Percentiles rank a stretch among this genome's conserved stretches.
Evolutionary conservation across 2,329 filamentous ascomycete genomes (phyloP).

Genomic region (Sclerotinia glacialis): DNA sequence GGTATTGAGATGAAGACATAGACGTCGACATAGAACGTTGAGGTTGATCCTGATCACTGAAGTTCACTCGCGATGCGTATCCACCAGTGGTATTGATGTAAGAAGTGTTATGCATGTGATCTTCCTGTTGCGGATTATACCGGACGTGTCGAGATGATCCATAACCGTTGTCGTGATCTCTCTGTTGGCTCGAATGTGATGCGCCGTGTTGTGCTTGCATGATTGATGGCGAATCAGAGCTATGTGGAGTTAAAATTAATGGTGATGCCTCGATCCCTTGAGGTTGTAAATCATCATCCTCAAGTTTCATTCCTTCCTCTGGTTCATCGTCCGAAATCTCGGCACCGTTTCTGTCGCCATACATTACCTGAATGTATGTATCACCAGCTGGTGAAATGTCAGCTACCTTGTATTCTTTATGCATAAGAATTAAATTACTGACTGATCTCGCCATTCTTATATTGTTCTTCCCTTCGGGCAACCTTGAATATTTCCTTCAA

Average conservation of each 20-base stretch:
- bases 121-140: conserved; percentile 8
- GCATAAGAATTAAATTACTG: conserved; percentile 28
- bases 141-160: conserved; percentile 16
- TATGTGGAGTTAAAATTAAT: conserved; percentile 21
- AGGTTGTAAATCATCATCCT: conserved; percentile 32
- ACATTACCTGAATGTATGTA: conserved; percentile 29
- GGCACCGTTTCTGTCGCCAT: conserved; percentile 25
- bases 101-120: conserved; percentile 5
- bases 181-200: conserved; percentile 21
- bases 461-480: conserved; percentile 55
- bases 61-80: conserved; percentile 11
- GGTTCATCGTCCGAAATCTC: conserved; percentile 30
- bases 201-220: conserved; percentile 14
- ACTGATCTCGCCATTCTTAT: conserved; percentile 57
- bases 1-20: conserved; percentile 27
- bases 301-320: conserved; percentile 27
- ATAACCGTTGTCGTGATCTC: conserved; percentile 24
- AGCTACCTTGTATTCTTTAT: neutral
- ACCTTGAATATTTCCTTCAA: conserved; percentile 62
- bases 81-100: conserved; percentile 16
- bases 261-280: conserved; percentile 32
- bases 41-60: conserved; percentile 28
- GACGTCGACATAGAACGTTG: conserved; percentile 23
- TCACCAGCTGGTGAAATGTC: conserved; percentile 24
- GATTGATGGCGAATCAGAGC: neutral